Conservation (phyloP, 2,329 filamentous ascomycete species). For the Fusarium ramigenum region DNA sequence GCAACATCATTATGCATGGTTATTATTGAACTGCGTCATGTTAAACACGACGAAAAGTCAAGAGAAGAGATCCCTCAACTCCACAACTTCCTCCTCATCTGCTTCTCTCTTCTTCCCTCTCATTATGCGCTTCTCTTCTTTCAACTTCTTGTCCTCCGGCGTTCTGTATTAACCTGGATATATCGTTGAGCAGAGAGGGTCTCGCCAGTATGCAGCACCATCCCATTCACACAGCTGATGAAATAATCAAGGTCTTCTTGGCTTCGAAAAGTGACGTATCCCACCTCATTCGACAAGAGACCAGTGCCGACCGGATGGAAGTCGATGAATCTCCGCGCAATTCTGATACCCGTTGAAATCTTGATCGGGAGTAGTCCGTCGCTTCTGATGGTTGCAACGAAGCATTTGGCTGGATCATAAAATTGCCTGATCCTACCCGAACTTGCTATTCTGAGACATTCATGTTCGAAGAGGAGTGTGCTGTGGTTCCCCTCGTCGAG, state of each 20-base stretch:
- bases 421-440: fast-evolving
- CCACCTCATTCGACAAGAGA: not conserved
- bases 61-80: not conserved
- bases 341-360: not conserved
- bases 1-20: fast-evolving
- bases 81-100: not conserved
- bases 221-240: not conserved
- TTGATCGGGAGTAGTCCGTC: not conserved
- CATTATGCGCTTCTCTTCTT: not conserved
- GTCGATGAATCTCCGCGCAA: conserved; percentile 11
- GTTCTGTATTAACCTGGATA: not conserved
- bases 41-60: not conserved
- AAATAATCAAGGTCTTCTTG: conserved; percentile 1
- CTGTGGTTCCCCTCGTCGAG: not conserved
- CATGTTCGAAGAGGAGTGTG: not conserved
- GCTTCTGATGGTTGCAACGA: not conserved
- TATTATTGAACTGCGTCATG: not conserved
- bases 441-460: not conserved
- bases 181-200: not conserved
- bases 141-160: not conserved
- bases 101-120: not conserved
- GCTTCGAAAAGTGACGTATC: conserved; percentile 6
- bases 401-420: not conserved
- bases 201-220: not conserved
- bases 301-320: not conserved